Base-by-base conservation (phyloP, 1,139 yeast genomes). In the Zygoascus sp. region DNA sequence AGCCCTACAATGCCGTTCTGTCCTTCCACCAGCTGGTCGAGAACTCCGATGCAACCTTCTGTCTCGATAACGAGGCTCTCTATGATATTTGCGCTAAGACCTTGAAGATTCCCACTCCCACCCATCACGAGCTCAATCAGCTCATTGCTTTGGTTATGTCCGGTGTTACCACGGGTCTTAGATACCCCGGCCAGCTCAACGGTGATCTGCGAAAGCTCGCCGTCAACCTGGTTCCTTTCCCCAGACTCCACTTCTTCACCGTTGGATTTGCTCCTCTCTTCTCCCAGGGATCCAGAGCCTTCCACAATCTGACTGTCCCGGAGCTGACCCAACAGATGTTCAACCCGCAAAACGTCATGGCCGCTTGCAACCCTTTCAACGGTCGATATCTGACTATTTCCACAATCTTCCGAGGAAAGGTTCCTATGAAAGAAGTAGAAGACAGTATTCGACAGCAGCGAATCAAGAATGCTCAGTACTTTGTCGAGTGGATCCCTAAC, bases 141-240 rank as follows among this genome's bases (percentile, higher is more conserved):
- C 63, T 71, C 42, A 69, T 71, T 47, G 70, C 75, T 20, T 54
- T 62, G 49, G 76, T 72, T 46, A 72, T 71, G 76, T 64, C 72
- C 32, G 75, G 76, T 37, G 73, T 71, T 46, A 71, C 75, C 46
- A 72, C 75, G 19, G 69, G 73, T 45, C 58, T 71, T 48, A 62
- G 75, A 50, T 71, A 68, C 64, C 76, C 76, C 27, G 74, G 75
- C 44, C 75, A 72, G 58, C 65, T 71, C 43, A 71, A 71, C 59
- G 71, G 74, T 39, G 76, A 71, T 52, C 60, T 71, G 53, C 66
- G 76, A 45, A 72, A 71, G 58, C 60, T 71, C 50, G 75, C 75
- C 5, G 75, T 70, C 48, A 71, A 71, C 61, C 58, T 71, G 58
- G 73, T 72, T 39, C 75, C 75, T 13, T 71, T 70, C 66, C 73